Conservation (phyloP, 441 rosid genomes). For the Gossypium aridum region DNA sequence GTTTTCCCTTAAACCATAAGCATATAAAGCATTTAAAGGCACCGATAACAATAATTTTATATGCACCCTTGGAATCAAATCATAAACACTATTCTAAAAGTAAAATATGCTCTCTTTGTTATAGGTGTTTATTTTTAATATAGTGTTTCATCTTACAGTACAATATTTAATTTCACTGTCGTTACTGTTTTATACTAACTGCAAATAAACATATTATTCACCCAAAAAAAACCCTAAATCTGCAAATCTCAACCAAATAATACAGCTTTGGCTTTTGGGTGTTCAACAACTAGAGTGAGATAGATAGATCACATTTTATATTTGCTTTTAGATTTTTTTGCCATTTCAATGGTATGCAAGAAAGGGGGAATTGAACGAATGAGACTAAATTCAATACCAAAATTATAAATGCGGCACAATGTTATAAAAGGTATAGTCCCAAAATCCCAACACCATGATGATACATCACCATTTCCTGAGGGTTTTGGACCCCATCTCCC, state of each 20-base stretch:
- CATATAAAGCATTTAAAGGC: background rate
- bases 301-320: too few relatives aligned
- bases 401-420: conserved; percentile 9
- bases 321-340: background rate
- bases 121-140: too few relatives aligned
- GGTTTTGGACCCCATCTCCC: conserved; percentile 34
- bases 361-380: background rate
- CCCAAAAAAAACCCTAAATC: too few relatives aligned
- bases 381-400: conserved; percentile 1
- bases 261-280: background rate
- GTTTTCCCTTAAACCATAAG: background rate
- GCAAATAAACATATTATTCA: background rate
- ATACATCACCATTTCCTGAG: conserved; percentile 15
- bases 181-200: too few relatives aligned
- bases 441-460: conserved; percentile 21
- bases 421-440: conserved; percentile 12
- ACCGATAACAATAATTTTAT: background rate
- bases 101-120: background rate
- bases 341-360: background rate
- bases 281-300: background rate
- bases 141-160: too few relatives aligned
- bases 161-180: too few relatives aligned
- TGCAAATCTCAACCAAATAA: background rate
- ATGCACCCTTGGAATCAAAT: background rate
- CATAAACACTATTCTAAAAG: background rate